Base-by-base conservation (phyloP, 2,329 filamentous ascomycete genomes). In the Diaporthe australafricana region DNA sequence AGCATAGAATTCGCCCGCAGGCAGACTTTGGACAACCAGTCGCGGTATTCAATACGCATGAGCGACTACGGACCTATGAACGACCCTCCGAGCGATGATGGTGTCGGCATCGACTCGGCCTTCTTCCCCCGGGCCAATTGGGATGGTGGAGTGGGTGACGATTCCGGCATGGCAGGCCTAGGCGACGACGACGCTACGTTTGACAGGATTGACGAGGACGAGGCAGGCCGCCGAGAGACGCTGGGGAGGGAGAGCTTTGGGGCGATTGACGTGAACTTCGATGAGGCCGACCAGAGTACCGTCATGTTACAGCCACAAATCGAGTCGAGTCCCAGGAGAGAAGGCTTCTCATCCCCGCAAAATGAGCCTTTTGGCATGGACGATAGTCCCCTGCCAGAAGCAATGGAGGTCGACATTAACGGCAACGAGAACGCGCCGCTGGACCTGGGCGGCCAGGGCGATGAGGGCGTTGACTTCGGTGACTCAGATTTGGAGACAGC, bases 1-100 rank as follows among this genome's bases (percentile, higher is more conserved):
- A 91, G 90, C 2, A 85, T 92, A 35, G 90, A 92, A 79, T 77
- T 91, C 62, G 87, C 89, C 9, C 84, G 90, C 35, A 82, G 90
- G 62, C 80, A 83, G 57, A 83, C 84, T 0, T 77, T 80, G 4
- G 81, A 82, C 4, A 56, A 65, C 14, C 72, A 69, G 14, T 52
- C 50, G 47, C 80, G 88, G 38, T 76, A 87, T 38, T 88, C 87
- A 14, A 80, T 90, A 68, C 82, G 86, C 30, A 83, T 87, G 77
- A 91, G 88, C 75, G 89, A 91, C 77, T 86, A 82, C 53, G 72
- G 78, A 16, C 77, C 76, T 20, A 79, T 77, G 27, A 80, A 78
- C 16, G 82, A 82, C 4, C 74, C 79, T 68, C 76, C 77, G 5
- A 84, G 83, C 1, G 83, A 85, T 47, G 79, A 83, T 3, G 84